A percentile compares a stretch with the other conserved stretches of the same genome.
These are phyloP conservation scores for Pyricularia sp. DNA, from an alignment of 2,329 filamentous ascomycete genomes.

Conservation along the genomic window DNA sequence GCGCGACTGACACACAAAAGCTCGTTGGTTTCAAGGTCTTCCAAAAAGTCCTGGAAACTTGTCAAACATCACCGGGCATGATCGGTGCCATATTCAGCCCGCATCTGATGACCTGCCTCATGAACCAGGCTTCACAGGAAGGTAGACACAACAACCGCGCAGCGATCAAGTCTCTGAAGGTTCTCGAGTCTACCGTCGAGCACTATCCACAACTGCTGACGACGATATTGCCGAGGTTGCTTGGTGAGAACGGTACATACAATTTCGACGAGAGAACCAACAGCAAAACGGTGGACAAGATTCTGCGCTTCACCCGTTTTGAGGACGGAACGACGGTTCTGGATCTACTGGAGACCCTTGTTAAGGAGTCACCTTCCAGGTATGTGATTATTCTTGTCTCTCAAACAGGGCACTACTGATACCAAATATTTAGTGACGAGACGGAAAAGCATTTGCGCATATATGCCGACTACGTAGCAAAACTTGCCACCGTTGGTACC, in stretches of 20 bases:
- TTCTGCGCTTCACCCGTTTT: slow-evolving; percentile 52
- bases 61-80: slow-evolving; percentile 13
- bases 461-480: slow-evolving; percentile 44
- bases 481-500: slow-evolving; percentile 16
- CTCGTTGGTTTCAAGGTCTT: slow-evolving; percentile 87
- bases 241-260: slow-evolving; percentile 59
- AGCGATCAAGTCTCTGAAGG: slow-evolving; percentile 66
- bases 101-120: slow-evolving; percentile 72
- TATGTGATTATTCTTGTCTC: slow-evolving; percentile 12
- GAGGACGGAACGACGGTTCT: slow-evolving; percentile 46
- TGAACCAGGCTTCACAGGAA: slow-evolving; percentile 71
- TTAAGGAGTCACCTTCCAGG: slow-evolving; percentile 20
- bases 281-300: slow-evolving; percentile 71
- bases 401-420: slow-evolving; percentile 18
- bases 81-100: slow-evolving; percentile 59
- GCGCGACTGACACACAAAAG: slow-evolving; percentile 79
- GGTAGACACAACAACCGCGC: slow-evolving; percentile 74
- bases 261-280: slow-evolving; percentile 83
- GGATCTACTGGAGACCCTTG: slow-evolving; percentile 31
- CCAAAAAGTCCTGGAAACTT: slow-evolving; percentile 57
- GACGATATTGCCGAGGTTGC: slow-evolving; percentile 55
- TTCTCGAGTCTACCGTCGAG: slow-evolving; percentile 56
- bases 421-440: slow-evolving; percentile 20
- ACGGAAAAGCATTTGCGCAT: slow-evolving; percentile 35
- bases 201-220: slow-evolving; percentile 49